Conservation (phyloP, 805 yeast genomes). For the Spathaspora hagerdaliae region DNA sequence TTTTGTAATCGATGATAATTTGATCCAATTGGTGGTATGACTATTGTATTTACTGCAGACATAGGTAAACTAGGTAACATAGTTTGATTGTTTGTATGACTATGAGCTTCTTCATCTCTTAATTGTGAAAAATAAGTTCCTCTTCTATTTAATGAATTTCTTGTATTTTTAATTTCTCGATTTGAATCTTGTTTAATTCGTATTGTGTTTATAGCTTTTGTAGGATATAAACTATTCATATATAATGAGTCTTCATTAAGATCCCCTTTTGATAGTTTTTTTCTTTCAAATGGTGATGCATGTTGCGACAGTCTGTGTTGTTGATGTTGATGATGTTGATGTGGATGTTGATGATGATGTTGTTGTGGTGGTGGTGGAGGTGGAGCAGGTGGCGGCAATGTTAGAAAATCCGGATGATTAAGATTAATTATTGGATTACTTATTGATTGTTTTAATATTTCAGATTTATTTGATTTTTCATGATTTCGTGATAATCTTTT, state of each 20-base stretch:
- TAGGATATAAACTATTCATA: slow-evolving; percentile 1
- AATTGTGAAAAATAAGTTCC: not conserved
- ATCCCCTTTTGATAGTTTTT: no score
- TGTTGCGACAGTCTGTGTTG: not conserved
- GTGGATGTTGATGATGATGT: not conserved
- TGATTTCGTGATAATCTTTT: not conserved
- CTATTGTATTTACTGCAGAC: slow-evolving; percentile 6
- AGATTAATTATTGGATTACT: not conserved
- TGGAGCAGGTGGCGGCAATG: no score
- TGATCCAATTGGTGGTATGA: slow-evolving; percentile 8
- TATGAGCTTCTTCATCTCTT: not conserved
- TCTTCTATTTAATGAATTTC: not conserved
- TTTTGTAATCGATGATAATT: not conserved
- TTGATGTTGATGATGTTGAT: not conserved
- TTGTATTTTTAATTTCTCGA: not conserved
- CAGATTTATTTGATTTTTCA: not conserved
- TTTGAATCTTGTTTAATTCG: slow-evolving; percentile 3
- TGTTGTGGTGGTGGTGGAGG: no score
- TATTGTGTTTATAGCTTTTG: not conserved
- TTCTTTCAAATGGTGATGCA: not conserved
- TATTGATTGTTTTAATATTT: not conserved
- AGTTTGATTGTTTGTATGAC: not conserved
- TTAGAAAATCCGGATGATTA: no score
- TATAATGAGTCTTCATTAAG: not conserved
- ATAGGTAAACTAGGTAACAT: not conserved